These are phyloP conservation scores for Salvia rosmarinus DNA, from an alignment of 257 asterid species.

Conservation along the genomic window DNA sequence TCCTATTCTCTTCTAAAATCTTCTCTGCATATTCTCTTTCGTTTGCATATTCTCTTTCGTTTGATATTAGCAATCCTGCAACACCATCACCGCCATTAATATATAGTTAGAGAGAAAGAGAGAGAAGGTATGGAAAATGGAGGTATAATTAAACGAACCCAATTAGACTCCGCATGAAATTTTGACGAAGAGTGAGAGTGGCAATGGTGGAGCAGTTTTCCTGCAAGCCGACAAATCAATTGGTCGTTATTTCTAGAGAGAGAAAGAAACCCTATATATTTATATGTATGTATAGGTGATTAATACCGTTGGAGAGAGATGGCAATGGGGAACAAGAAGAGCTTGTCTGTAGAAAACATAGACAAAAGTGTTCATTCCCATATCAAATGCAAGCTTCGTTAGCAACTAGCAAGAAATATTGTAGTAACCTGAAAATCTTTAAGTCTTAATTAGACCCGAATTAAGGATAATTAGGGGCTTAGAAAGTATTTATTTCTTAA, in stretches of 20 bases:
- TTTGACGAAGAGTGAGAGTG: conserved; percentile 59
- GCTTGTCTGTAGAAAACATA: conserved; percentile 90
- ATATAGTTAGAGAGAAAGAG: neutral
- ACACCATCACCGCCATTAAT: neutral
- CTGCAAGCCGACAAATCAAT: conserved; percentile 37
- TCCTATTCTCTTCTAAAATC: too few relatives aligned
- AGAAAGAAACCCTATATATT: neutral
- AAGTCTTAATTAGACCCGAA: too few relatives aligned
- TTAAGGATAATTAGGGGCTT: too few relatives aligned
- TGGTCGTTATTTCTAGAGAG: neutral
- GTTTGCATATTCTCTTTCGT: too few relatives aligned
- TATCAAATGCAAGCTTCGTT: conserved; percentile 78
- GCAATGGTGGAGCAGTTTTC: conserved; percentile 72
- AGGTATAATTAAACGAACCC: conserved; percentile 45
- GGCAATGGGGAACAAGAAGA: conserved; percentile 74
- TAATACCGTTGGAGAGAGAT: conserved; percentile 53
- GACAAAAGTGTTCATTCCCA: conserved; percentile 78
- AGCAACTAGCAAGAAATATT: too few relatives aligned
- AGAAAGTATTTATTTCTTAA: too few relatives aligned
- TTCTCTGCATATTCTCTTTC: too few relatives aligned
- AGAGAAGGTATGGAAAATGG: neutral
- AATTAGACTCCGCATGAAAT: conserved; percentile 62
- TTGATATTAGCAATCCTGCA: too few relatives aligned
- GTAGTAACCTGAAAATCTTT: too few relatives aligned
- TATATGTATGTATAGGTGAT: too few relatives aligned